These are phyloP conservation scores for Chloropicon primus DNA, from an alignment of 139 green algal species.

Conservation along the genomic window DNA sequence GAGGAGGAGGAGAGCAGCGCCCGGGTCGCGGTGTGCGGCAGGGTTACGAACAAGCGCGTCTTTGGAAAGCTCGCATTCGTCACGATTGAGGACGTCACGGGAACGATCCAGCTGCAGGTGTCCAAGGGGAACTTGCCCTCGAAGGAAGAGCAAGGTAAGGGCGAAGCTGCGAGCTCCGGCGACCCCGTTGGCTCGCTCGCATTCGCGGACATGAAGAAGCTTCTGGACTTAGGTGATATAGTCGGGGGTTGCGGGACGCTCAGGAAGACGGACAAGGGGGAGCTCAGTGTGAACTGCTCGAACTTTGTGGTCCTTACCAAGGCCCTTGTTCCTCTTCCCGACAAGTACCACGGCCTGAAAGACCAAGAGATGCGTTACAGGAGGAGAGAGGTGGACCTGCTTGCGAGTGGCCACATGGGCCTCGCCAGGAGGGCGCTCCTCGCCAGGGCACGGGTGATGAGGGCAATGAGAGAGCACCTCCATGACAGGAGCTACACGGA, in stretches of 20 bases:
- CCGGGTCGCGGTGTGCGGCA: conserved; percentile 53
- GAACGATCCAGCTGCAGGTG: conserved; percentile 66
- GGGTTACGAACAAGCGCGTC: conserved; percentile 70
- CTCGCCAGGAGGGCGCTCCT: background rate
- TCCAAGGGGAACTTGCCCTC: conserved; percentile 27
- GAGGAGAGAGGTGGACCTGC: conserved; percentile 29
- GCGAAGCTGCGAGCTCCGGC: too few species aligned
- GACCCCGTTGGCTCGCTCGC: conserved; percentile 1
- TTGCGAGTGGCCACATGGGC: background rate
- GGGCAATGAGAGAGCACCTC: conserved; percentile 25
- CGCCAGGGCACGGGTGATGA: background rate
- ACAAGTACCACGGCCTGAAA: conserved; percentile 94
- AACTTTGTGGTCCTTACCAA: conserved; percentile 79
- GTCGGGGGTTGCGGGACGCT: conserved; percentile 52
- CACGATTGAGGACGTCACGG: conserved; percentile 65
- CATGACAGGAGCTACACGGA: conserved; percentile 61
- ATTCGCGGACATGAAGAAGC: conserved; percentile 59
- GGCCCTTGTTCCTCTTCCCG: conserved; percentile 80
- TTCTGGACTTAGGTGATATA: conserved; percentile 85
- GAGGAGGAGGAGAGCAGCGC: conserved; percentile 9
- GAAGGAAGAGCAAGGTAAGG: background rate
- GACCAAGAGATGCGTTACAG: conserved; percentile 93
- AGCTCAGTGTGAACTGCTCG: conserved; percentile 59
- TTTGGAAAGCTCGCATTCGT: conserved; percentile 98
- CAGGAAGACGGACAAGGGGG: conserved; percentile 87